A percentile compares a stretch with the other conserved stretches of the same genome.
phyloP scores from a whole-genome alignment of 352 stramenopile species.

The Globisporangium radiosum region DNA sequence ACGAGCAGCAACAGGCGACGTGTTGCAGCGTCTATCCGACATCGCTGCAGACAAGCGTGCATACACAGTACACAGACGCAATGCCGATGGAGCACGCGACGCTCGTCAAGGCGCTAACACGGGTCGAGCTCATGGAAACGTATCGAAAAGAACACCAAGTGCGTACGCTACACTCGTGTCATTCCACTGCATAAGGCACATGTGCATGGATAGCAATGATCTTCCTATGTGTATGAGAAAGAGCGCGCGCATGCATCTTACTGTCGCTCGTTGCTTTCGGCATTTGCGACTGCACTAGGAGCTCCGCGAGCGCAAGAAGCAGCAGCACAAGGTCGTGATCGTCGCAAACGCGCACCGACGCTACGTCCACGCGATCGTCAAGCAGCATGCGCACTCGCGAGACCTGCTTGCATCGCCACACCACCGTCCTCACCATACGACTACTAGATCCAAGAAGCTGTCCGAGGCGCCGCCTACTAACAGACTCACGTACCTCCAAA shows the following conservation, averaged over 20 bases:
- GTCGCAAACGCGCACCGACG: slow-evolving; percentile 38
- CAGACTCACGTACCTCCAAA: slow-evolving; percentile 26
- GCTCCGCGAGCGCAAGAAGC: slow-evolving; percentile 31
- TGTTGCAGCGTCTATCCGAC: too few relatives aligned
- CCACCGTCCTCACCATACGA: neutral
- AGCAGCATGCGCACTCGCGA: slow-evolving; percentile 14
- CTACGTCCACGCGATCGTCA: slow-evolving; percentile 33
- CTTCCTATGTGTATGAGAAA: neutral
- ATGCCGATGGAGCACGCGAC: too few relatives aligned
- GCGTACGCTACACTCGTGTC: neutral
- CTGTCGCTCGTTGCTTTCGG: too few relatives aligned
- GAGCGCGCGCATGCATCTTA: too few relatives aligned
- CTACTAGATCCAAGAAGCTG: neutral
- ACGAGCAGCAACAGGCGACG: too few relatives aligned
- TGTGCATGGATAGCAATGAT: neutral
- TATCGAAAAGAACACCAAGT: neutral
- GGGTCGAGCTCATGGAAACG: neutral
- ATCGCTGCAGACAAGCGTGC: too few relatives aligned
- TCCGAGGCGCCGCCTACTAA: slow-evolving; percentile 2
- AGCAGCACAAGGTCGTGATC: slow-evolving; percentile 55
- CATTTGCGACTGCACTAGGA: slow-evolving; percentile 20
- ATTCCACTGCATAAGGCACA: neutral
- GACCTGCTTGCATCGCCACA: neutral
- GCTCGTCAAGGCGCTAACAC: slow-evolving; percentile 4
- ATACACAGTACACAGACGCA: too few relatives aligned